Conservation (phyloP, 2,329 filamentous ascomycete species). For the Epicoccum nigrum region DNA sequence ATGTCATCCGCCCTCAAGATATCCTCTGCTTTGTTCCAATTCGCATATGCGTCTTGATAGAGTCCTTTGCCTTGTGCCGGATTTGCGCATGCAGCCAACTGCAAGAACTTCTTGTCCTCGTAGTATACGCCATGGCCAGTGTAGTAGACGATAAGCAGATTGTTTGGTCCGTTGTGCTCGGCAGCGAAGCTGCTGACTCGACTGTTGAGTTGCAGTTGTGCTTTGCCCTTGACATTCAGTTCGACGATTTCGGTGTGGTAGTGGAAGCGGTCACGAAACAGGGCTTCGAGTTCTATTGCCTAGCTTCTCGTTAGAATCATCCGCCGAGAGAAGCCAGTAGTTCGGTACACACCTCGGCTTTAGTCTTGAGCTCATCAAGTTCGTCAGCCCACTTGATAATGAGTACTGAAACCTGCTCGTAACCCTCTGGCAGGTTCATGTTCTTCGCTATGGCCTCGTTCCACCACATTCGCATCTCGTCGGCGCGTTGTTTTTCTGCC, state of each 20-base stretch:
- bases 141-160: slow-evolving; percentile 49
- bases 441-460: slow-evolving; percentile 38
- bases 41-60: slow-evolving; percentile 35
- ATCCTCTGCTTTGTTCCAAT: slow-evolving; percentile 45
- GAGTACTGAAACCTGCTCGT: slow-evolving; percentile 44
- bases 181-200: slow-evolving; percentile 38
- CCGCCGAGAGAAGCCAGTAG: neutral
- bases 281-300: slow-evolving; percentile 36
- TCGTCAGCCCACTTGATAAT: slow-evolving; percentile 46
- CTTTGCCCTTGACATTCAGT: slow-evolving; percentile 38
- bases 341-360: slow-evolving; percentile 31
- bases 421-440: slow-evolving; percentile 41
- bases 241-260: slow-evolving; percentile 42
- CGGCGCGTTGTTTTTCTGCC: slow-evolving; percentile 23
- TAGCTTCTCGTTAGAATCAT: slow-evolving; percentile 11
- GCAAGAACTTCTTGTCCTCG: slow-evolving; percentile 29
- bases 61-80: slow-evolving; percentile 26
- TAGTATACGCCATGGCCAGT: slow-evolving; percentile 45
- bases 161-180: slow-evolving; percentile 39
- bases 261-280: slow-evolving; percentile 39
- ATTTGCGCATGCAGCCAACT: slow-evolving; percentile 32
- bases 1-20: slow-evolving; percentile 35
- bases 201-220: slow-evolving; percentile 43
- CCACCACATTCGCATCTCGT: slow-evolving; percentile 44
- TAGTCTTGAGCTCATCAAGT: slow-evolving; percentile 45